Evolutionary conservation across 345 rosid species (phyloP).

Genomic region (Odontarrhena argentea): DNA sequence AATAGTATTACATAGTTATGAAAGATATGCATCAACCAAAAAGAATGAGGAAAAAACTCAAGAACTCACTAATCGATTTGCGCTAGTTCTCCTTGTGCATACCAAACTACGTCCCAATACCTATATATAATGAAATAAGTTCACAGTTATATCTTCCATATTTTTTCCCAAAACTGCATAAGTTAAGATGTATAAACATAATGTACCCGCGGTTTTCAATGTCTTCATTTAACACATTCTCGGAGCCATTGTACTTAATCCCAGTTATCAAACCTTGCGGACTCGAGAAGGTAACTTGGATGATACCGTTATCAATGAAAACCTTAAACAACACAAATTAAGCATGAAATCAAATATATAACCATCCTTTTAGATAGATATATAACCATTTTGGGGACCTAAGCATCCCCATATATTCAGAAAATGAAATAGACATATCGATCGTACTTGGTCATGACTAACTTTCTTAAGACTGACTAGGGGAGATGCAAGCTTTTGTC

Average conservation of each 20-base stretch:
- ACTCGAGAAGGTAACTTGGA: constrained; percentile 56
- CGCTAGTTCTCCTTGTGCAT: constrained; percentile 43
- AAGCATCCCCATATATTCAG: not conserved
- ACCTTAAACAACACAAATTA: constrained; percentile 49
- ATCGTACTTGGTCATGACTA: constrained; percentile 34
- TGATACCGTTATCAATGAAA: constrained; percentile 65
- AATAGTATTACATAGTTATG: not conserved
- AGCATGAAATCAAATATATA: not conserved
- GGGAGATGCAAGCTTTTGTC: constrained; percentile 3
- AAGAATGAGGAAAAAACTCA: not conserved
- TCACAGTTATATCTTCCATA: not conserved
- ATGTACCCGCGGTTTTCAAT: constrained; percentile 60
- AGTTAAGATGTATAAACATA: not conserved
- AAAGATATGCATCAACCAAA: not conserved
- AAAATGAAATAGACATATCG: constrained; percentile 1
- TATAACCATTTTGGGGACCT: not conserved
- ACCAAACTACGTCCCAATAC: constrained; percentile 92
- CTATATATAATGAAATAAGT: constrained; percentile 28
- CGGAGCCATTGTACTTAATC: constrained; percentile 61
- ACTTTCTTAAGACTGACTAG: constrained; percentile 19
- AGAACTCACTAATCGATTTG: constrained; percentile 44
- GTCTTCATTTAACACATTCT: constrained; percentile 53
- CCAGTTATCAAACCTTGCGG: constrained; percentile 67
- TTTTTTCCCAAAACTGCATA: not conserved
- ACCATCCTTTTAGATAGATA: not conserved